A percentile compares a stretch with the other conserved stretches of the same genome.
phyloP scores from a whole-genome alignment of 345 rosid genomes.

The Acer campestre region DNA sequence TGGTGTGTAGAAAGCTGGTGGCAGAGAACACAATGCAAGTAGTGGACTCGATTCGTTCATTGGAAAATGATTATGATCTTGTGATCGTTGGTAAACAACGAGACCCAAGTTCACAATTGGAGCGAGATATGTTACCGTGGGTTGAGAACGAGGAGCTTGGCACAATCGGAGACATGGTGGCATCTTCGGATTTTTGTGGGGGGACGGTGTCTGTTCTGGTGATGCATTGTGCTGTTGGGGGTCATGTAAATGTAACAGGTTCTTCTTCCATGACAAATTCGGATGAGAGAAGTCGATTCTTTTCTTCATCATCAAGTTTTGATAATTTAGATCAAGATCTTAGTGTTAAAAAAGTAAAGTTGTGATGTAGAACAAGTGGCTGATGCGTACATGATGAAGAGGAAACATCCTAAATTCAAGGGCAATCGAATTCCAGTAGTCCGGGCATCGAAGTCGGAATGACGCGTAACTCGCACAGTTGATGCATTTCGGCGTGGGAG shows the following conservation, averaged over 20 bases:
- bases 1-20: neutral
- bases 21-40: constrained; percentile 16
- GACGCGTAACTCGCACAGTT: no score
- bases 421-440: no score
- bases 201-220: constrained; percentile 31
- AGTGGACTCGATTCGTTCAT: constrained; percentile 9
- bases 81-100: constrained; percentile 30
- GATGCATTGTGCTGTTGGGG: constrained; percentile 24
- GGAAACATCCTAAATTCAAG: no score
- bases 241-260: neutral
- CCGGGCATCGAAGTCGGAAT: no score
- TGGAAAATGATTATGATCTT: constrained; percentile 27
- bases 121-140: constrained; percentile 32
- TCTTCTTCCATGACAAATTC: no score
- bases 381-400: no score
- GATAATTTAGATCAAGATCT: neutral
- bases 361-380: no score
- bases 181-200: constrained; percentile 27
- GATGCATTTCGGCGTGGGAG: no score
- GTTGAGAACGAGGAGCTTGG: constrained; percentile 40
- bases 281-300: neutral
- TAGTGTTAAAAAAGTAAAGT: neutral
- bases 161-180: constrained; percentile 35
- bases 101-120: neutral
- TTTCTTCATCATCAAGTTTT: neutral